Base-by-base conservation (phyloP, 1,139 yeast species). In the Candida albicans region DNA sequence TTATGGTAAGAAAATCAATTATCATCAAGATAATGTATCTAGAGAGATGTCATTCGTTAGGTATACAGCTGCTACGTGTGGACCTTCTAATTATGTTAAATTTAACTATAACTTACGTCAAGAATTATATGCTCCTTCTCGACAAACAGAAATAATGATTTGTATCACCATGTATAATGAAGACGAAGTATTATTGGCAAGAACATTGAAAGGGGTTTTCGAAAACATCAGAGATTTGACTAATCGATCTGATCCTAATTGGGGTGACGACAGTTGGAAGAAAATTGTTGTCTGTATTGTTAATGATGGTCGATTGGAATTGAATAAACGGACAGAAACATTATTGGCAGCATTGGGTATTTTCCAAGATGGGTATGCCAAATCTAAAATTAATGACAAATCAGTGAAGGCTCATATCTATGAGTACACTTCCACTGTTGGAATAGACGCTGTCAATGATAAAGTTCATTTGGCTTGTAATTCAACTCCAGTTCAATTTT, bases 181-280 rank as follows among this genome's bases (percentile, higher is more conserved):
- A 66, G 83, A 84, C 57, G 95, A 87, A 52, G 67, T 84, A 15
- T 68, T 84, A 37, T 68, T 87, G 45, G 93, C 85, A 1, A 68
- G 87, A 47, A 86, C 95, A 2, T 70, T 87, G 50, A 83, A 82
- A 57, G 95, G 95, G 41, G 82, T 87, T 8, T 84, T 87, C 63
- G 81, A 84, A 46, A 87, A 87, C 58, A 82, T 87, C 50, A 69
- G 77, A 48, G 81, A 87, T 58, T 69, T 87, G 47, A 72, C 79
- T 34, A 68, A 77, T 35, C 68, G 78, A 36, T 68, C 80, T 28
- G 81, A 86, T 36, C 75, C 82, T 3, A 73, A 76, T 1, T 87
- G 95, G 95, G 95, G 95, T 25, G 79, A 76, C 40, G 87, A 84
- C 41, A 78, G 87, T 2, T 87, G 95, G 95, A 84, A 85, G 54